phyloP scores from a whole-genome alignment of 306 rosid species.

The Elaeagnus macrophylla region DNA sequence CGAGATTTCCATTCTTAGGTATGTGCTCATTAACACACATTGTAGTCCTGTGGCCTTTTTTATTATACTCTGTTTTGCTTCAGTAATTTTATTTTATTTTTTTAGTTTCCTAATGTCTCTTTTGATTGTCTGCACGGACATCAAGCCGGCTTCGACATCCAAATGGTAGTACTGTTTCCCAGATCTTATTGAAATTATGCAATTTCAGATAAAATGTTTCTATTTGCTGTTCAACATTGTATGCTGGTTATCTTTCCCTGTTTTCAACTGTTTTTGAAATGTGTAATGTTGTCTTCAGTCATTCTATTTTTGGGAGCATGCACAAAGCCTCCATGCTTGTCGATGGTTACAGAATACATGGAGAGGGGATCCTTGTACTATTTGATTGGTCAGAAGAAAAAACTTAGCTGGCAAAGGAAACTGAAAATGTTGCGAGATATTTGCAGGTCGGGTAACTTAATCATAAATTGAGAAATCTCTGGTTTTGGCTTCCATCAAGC shows the following conservation, averaged over 20 bases:
- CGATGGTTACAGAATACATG: slow-evolving; percentile 97
- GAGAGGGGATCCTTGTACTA: slow-evolving; percentile 93
- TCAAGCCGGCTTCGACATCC: slow-evolving; percentile 98
- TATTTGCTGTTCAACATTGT: slow-evolving; percentile 16
- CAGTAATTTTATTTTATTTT: slow-evolving; percentile 17
- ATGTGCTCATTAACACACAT: slow-evolving; percentile 1
- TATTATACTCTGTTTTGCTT: background rate
- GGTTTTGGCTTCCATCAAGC: too few species aligned
- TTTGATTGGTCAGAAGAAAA: slow-evolving; percentile 88
- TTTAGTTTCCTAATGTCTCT: slow-evolving; percentile 30
- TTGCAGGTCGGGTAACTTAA: slow-evolving; percentile 55
- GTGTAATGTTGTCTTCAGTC: slow-evolving; percentile 51
- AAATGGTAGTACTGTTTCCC: slow-evolving; percentile 57
- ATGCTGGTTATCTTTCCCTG: background rate
- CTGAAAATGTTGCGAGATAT: slow-evolving; percentile 89
- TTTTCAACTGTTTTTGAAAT: slow-evolving; percentile 19
- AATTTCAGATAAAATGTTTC: slow-evolving; percentile 8
- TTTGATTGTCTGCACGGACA: slow-evolving; percentile 14
- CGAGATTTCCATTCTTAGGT: slow-evolving; percentile 96
- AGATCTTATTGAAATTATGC: slow-evolving; percentile 17
- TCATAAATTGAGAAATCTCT: slow-evolving; percentile 1
- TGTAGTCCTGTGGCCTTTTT: too few species aligned
- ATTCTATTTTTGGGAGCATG: slow-evolving; percentile 98
- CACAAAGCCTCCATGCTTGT: slow-evolving; percentile 91
- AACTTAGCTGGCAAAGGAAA: slow-evolving; percentile 81